A percentile compares a stretch with the other conserved stretches of the same genome.
Conservation (phyloP, 495 filamentous ascomycete genomes). For the Clavariopsis aquatica region DNA sequence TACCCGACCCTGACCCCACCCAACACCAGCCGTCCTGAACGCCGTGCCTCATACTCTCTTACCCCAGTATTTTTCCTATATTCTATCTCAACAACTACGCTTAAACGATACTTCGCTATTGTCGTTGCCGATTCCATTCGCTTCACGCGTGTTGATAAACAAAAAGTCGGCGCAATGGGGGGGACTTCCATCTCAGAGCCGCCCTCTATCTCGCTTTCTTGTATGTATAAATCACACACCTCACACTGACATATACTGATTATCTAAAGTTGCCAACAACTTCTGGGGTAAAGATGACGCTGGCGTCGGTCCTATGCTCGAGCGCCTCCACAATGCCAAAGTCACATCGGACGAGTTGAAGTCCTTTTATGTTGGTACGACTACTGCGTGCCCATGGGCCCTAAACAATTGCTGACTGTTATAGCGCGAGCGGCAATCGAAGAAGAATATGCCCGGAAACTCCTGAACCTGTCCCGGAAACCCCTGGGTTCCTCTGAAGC, state of each 20-base stretch:
- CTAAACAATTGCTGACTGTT: conserved; percentile 23
- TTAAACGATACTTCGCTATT: neutral
- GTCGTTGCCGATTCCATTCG: conserved; percentile 6
- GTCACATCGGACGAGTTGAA: conserved; percentile 92
- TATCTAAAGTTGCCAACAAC: conserved; percentile 83
- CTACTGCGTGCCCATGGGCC: neutral
- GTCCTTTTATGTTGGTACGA: conserved; percentile 79
- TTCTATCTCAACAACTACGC: neutral
- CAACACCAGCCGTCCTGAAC: conserved; percentile 17
- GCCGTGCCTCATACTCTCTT: conserved; percentile 8
- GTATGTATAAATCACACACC: conserved; percentile 43
- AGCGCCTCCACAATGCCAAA: conserved; percentile 96
- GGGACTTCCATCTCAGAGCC: conserved; percentile 59
- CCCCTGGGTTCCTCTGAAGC: conserved; percentile 84
- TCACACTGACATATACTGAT: conserved; percentile 30
- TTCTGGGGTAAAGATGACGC: conserved; percentile 99
- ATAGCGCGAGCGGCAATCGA: conserved; percentile 86
- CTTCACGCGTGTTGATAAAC: conserved; percentile 37
- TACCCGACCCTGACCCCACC: conserved; percentile 13
- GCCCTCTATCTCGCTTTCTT: conserved; percentile 65
- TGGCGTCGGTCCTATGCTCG: conserved; percentile 85
- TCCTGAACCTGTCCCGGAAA: conserved; percentile 83
- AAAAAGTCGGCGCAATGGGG: conserved; percentile 56
- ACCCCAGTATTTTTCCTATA: conserved; percentile 13
- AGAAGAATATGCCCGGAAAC: conserved; percentile 95